These are phyloP conservation scores for Rhynchosporium agropyri DNA, from an alignment of 2,329 filamentous ascomycete genomes.

Conservation along the genomic window DNA sequence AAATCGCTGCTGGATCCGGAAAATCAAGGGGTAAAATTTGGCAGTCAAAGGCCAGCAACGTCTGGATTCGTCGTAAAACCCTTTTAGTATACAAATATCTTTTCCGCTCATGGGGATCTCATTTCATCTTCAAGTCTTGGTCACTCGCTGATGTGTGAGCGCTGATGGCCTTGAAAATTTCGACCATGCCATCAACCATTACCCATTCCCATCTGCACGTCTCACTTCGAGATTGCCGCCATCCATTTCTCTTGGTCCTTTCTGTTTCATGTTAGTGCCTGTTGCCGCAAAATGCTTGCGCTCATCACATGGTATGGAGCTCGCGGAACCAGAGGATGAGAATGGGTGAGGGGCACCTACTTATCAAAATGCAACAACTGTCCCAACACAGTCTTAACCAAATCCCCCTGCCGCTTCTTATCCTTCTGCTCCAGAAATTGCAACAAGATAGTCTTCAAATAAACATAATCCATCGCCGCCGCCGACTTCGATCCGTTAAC, in stretches of 20 bases:
- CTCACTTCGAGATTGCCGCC: slow-evolving; percentile 19
- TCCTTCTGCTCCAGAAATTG: slow-evolving; percentile 84
- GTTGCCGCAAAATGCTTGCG: too few species aligned
- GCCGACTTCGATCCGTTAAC: slow-evolving; percentile 29
- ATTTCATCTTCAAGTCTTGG: slow-evolving; percentile 3
- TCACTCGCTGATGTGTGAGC: background rate
- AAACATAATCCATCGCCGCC: slow-evolving; percentile 48
- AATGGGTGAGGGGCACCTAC: slow-evolving; percentile 50
- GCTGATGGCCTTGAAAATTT: background rate
- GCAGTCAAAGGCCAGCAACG: background rate
- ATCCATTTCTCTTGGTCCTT: slow-evolving; percentile 23
- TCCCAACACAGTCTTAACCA: slow-evolving; percentile 72
- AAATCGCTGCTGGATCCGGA: too few species aligned
- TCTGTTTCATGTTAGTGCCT: slow-evolving; percentile 13
- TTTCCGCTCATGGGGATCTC: background rate
- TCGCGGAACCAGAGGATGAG: background rate
- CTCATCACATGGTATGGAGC: background rate
- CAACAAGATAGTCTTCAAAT: slow-evolving; percentile 79
- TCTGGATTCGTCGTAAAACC: slow-evolving; percentile 6
- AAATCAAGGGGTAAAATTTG: too few species aligned
- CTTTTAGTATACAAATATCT: slow-evolving; percentile 14
- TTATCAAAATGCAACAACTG: slow-evolving; percentile 77
- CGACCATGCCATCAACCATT: background rate
- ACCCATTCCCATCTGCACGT: background rate
- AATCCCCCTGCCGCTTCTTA: slow-evolving; percentile 71